phyloP scores from a whole-genome alignment of 2,329 filamentous ascomycete species.

The Pseudonectria buxi region DNA sequence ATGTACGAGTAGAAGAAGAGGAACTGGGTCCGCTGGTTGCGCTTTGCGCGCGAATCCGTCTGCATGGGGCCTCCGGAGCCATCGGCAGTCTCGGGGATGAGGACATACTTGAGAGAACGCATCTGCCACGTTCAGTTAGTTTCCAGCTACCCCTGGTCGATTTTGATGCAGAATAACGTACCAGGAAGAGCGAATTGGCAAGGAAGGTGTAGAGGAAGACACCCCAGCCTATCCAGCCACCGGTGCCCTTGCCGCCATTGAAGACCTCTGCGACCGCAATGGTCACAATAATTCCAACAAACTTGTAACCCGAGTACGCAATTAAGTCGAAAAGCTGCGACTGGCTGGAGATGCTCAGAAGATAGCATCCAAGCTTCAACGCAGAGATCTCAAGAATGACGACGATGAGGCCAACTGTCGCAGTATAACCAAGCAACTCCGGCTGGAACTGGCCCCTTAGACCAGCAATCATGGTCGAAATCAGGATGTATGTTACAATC shows the following conservation, averaged over 20 bases:
- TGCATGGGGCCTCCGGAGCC: constrained; percentile 59
- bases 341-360: constrained; percentile 88
- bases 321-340: constrained; percentile 89
- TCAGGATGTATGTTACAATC: constrained; percentile 91
- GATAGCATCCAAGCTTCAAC: constrained; percentile 86
- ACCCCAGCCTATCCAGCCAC: constrained; percentile 81
- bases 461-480: constrained; percentile 85
- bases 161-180: constrained; percentile 40
- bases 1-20: constrained; percentile 92
- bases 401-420: constrained; percentile 74
- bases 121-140: constrained; percentile 49
- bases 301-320: constrained; percentile 97
- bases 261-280: constrained; percentile 71
- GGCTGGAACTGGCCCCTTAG: constrained; percentile 89
- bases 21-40: constrained; percentile 83
- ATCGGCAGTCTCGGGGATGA: constrained; percentile 74
- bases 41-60: constrained; percentile 74
- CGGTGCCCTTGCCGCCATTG: constrained; percentile 72
- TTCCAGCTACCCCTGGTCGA: background rate
- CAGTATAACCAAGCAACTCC: constrained; percentile 84
- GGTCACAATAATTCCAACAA: constrained; percentile 91
- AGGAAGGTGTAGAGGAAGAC: constrained; percentile 88
- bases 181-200: constrained; percentile 92
- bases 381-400: constrained; percentile 84
- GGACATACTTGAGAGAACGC: constrained; percentile 89